Base-by-base conservation (phyloP, 768 basidiomycete genomes). In the Auricularia sp. region DNA sequence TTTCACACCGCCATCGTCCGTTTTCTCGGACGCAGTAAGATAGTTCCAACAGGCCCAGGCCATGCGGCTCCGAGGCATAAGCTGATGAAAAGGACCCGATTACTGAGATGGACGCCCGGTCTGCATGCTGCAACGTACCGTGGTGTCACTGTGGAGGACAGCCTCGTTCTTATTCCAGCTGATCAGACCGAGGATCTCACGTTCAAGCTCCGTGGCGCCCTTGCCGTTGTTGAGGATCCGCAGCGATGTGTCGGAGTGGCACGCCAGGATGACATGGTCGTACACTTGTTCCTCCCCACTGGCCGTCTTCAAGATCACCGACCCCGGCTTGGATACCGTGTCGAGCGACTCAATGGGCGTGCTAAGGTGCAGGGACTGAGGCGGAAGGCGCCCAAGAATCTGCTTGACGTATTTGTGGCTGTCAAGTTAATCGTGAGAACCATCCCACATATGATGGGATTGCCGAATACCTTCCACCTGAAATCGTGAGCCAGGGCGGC, bases 21-120 rank as follows among this genome's bases (percentile, higher is more conserved):
- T 75, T 21, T 74, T 63, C 18, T 72, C 70, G 18, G 81, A 83
- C 42, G 73, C 76, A 1, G 87, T 85, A n/a, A 90, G 72, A 71
- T 88, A 90, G 71, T 90, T 91, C 88, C 88, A 91, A 67, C 86
- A 86, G 0, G 87, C 86, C 86, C 88, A 91, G 0, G 87, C 87
- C 11, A 75, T 67, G 21, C 81, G 75, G 60, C 77, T 76, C 64
- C 76, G 77, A 0, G 88, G 90, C 87, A 91, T 90, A 14, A 91
- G 71, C 87, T 89, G 63, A 35, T 29, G 23, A 29, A 59, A 4
- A 33, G 23, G 16, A 21, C 18, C 43, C 14, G 16, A 51, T 8
- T 3, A 8, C 10, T 51, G 29, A 65, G 60, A 7, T 12, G 43
- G 39, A 23, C 29, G 21, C n/a, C 14, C 21, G 16, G 63, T 60